These are phyloP conservation scores for Alternaria burnsii DNA, from an alignment of 2,329 filamentous ascomycete genomes.

Conservation along the genomic window DNA sequence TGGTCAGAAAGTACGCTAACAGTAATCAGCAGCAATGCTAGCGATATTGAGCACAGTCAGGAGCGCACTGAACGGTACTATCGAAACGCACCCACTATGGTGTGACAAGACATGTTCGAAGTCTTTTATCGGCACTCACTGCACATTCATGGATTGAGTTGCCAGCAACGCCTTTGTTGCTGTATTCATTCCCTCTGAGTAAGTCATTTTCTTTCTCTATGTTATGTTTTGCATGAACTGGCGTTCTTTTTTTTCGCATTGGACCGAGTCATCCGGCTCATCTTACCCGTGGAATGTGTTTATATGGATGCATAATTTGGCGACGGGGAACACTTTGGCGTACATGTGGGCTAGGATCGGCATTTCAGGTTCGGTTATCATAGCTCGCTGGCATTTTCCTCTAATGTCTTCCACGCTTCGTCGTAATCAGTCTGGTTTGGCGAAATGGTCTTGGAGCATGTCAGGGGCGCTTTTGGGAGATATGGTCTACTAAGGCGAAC, in stretches of 20 bases:
- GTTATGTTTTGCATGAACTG: constrained; percentile 21
- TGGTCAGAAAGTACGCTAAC: background rate
- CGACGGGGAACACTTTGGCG: background rate
- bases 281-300: background rate
- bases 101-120: background rate
- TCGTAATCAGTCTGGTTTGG: background rate
- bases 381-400: background rate
- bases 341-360: background rate
- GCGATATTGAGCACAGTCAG: background rate
- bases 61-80: background rate
- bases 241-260: background rate
- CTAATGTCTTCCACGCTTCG: background rate
- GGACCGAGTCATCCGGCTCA: background rate
- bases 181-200: background rate
- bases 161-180: background rate
- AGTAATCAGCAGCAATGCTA: background rate
- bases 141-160: background rate
- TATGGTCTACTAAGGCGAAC: background rate
- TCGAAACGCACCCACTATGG: background rate
- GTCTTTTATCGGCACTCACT: background rate
- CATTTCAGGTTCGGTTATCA: background rate
- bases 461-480: background rate
- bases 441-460: background rate
- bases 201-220: constrained; percentile 3
- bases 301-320: constrained; percentile 1